Base-by-base conservation (phyloP, 202 grass and related monocot genomes). In the Setaria italica region DNA sequence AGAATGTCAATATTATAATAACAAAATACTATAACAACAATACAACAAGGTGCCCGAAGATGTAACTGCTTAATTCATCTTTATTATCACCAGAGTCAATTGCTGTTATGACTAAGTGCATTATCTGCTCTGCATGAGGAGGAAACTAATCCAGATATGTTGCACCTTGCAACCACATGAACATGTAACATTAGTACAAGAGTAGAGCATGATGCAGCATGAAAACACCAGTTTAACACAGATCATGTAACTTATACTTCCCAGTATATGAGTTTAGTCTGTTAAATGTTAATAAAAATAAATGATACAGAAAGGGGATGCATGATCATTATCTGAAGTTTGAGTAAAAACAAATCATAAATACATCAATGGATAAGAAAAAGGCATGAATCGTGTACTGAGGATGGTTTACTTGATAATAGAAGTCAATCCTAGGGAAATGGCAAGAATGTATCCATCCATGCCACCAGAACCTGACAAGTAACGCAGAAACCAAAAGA, bases 361-460 rank as follows among this genome's bases (percentile, higher is more conserved):
- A 74, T 4, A 68, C n/a, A 51, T 51, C 80, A 71, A 46, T 62
- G 2, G 51, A 87, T 67, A 72, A 80, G 71, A 45, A 80, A 79
- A 80, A 80, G 71, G 30, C 17, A 81, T 41, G 39, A 41, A 79
- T 78, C 67, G 64, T 82, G 59, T 87, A 64, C 37, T 82, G 59
- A 83, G 63, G 35, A 86, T 87, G 39, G 81, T 77, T 72, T 93
- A 98, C 96, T 95, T 98, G 63, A 98, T 89, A 74, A 98, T 83
- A 55, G 96, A 94, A 84, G 93, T 89, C 55, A 91, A 71, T 79
- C 96, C 96, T 91, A 98, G 74, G 34, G 89, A 90, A 86, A 94
- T 53, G 72, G 93, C 91, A 73, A 98, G 90, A 91, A 89, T 65
- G 88, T 94, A 98, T 91, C 93, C 96, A 80, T 95, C 88, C 66